phyloP scores from a whole-genome alignment of 176 grass and related monocot species.

The Avena sativa region DNA sequence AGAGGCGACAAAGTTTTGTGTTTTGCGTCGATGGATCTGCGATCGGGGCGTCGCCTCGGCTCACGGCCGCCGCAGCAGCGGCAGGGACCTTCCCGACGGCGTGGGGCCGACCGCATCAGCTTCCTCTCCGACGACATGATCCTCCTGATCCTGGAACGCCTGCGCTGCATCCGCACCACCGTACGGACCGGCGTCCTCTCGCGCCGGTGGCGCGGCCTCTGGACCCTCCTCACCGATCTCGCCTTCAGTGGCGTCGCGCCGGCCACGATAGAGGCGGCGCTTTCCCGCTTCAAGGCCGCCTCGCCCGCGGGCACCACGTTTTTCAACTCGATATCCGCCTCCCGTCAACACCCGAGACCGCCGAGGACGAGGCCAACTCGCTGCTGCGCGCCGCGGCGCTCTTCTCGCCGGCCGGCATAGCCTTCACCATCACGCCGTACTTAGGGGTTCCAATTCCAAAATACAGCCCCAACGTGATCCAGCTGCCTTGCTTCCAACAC shows the following conservation, averaged over 20 bases:
- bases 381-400: not conserved
- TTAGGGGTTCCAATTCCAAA: too few species aligned
- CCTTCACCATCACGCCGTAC: too few species aligned
- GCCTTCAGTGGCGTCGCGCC: not conserved
- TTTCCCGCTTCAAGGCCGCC: not conserved
- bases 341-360: not conserved
- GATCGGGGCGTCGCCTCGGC: not conserved
- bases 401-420: not conserved
- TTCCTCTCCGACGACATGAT: not conserved
- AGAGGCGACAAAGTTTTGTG: too few species aligned
- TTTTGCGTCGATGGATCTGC: not conserved
- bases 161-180: not conserved
- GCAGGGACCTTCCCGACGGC: not conserved
- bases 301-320: not conserved
- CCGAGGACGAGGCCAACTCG: not conserved
- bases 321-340: not conserved
- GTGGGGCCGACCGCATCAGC: not conserved
- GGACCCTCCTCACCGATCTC: not conserved
- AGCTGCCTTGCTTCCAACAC: not conserved
- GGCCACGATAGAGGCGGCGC: not conserved
- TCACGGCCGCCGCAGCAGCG: not conserved
- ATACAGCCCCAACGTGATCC: not conserved
- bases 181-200: not conserved
- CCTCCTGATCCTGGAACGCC: not conserved
- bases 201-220: slow-evolving; percentile 19